Conservation (phyloP, 208 protist genomes). For the Histomonas meleagridis region DNA sequence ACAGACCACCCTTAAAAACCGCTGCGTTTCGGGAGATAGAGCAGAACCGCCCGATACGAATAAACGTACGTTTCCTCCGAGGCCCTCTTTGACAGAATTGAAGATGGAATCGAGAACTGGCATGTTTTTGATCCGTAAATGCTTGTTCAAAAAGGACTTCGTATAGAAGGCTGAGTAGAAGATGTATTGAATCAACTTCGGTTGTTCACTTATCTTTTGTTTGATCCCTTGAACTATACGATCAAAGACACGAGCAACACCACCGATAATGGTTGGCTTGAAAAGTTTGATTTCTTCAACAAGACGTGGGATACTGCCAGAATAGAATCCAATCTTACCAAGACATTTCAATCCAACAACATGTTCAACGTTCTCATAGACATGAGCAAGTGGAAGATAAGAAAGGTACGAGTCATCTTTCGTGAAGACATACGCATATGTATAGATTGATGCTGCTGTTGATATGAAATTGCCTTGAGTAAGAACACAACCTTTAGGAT, state of each 20-base stretch:
- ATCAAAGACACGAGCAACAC: conserved; percentile 27
- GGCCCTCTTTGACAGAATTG: background rate
- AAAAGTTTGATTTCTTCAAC: conserved; percentile 37
- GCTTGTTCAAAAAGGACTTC: background rate
- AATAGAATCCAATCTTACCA: background rate
- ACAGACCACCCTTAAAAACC: conserved; percentile 33
- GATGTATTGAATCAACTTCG: background rate
- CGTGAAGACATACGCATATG: background rate
- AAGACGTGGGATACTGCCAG: background rate
- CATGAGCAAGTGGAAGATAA: conserved; percentile 40
- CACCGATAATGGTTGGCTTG: background rate
- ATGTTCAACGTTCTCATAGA: conserved; percentile 30
- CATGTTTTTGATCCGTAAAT: background rate
- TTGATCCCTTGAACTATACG: background rate
- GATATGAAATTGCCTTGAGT: conserved; percentile 36
- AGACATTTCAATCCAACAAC: conserved; percentile 8
- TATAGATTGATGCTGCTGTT: background rate
- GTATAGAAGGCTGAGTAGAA: background rate
- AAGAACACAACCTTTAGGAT: conserved; percentile 35
- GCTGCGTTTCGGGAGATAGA: background rate
- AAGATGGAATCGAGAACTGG: background rate
- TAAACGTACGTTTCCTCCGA: background rate
- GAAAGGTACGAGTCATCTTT: conserved; percentile 1
- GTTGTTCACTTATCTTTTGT: background rate
- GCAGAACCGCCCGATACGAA: conserved; percentile 33